Percentiles rank a stretch among this genome's conserved stretches.
phyloP scores from a whole-genome alignment of 179 eudicot genomes.

The Gypsophila paniculata region DNA sequence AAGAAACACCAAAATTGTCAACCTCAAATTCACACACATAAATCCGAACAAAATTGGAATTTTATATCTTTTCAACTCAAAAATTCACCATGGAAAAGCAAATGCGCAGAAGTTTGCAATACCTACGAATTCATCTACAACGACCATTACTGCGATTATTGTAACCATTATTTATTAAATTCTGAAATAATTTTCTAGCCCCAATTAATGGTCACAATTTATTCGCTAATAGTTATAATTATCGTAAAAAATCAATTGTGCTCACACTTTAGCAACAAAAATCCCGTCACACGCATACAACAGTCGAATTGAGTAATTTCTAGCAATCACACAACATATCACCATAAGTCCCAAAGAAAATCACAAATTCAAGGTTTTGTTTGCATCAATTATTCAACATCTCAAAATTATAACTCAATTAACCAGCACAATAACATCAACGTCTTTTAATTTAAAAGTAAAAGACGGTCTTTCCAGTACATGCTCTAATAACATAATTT shows the following conservation, averaged over 20 bases:
- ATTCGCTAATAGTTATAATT: too few species aligned
- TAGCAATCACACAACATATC: neutral
- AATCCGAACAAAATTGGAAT: constrained; percentile 9
- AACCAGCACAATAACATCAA: neutral
- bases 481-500: too few species aligned
- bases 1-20: constrained; percentile 18
- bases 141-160: too few species aligned
- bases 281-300: too few species aligned
- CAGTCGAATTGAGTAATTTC: too few species aligned
- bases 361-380: constrained; percentile 17
- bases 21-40: constrained; percentile 23
- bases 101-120: neutral
- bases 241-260: too few species aligned
- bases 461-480: too few species aligned
- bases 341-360: neutral
- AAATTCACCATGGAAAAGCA: neutral
- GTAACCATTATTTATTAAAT: constrained; percentile 10
- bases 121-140: neutral
- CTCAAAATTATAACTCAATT: neutral
- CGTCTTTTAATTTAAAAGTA: too few species aligned
- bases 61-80: constrained; percentile 20
- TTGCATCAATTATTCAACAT: neutral
- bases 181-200: too few species aligned
- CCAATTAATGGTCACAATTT: too few species aligned
- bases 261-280: too few species aligned